Conservation (phyloP, 345 rosid species). For the Angophora floribunda region DNA sequence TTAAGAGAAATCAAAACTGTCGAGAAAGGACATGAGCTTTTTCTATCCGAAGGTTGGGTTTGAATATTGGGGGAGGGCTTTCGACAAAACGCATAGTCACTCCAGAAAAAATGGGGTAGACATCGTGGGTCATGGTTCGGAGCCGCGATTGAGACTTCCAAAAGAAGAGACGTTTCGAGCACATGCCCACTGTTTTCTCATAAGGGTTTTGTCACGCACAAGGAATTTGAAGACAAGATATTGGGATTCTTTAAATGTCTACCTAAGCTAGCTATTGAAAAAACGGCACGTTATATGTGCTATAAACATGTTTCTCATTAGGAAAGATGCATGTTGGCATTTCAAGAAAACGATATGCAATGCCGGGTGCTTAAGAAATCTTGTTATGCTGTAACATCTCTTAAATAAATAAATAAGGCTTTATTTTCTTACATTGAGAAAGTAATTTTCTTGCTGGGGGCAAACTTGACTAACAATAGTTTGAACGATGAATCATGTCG, state of each 20-base stretch:
- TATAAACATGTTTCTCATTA: background rate
- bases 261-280: background rate
- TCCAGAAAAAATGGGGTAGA: background rate
- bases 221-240: background rate
- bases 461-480: background rate
- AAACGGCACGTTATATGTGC: background rate
- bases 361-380: background rate
- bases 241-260: background rate
- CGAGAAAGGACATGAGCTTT: background rate
- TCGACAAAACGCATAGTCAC: background rate
- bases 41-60: background rate
- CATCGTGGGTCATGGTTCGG: background rate
- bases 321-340: background rate
- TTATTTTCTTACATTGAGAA: background rate
- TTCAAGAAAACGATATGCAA: background rate
- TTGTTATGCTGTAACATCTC: background rate
- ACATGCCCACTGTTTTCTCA: background rate
- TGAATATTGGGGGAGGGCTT: background rate
- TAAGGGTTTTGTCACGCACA: background rate
- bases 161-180: background rate
- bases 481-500: background rate
- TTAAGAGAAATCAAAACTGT: background rate
- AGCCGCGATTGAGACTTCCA: background rate
- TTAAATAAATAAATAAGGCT: background rate
- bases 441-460: background rate